Conservation (phyloP, 345 rosid genomes). For the Psidium friedrichsthalianum region DNA sequence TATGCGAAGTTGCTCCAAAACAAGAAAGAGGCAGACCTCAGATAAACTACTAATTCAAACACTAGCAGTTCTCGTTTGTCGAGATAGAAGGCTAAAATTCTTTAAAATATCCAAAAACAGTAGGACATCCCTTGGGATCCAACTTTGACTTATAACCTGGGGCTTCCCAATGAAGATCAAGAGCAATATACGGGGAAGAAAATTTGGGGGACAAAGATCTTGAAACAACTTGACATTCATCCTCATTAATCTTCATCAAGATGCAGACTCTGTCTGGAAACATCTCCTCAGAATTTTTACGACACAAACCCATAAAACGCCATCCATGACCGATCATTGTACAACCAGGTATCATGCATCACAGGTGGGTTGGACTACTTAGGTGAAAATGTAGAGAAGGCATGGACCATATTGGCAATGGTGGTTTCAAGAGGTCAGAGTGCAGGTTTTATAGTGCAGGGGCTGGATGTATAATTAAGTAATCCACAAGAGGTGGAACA, state of each 20-base stretch:
- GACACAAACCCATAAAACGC: background rate
- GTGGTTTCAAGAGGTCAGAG: background rate
- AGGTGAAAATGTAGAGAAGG: background rate
- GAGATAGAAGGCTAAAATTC: background rate
- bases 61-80: background rate
- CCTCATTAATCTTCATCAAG: background rate
- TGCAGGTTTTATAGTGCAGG: background rate
- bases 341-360: background rate
- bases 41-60: background rate
- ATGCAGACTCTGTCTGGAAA: background rate
- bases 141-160: background rate
- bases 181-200: background rate
- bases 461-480: background rate
- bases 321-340: background rate
- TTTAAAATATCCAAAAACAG: background rate
- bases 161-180: background rate
- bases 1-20: background rate
- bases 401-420: background rate
- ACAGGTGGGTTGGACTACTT: background rate
- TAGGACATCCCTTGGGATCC: background rate
- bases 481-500: background rate
- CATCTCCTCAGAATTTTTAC: background rate
- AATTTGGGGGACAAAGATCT: background rate
- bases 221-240: background rate
- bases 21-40: background rate